These are phyloP conservation scores for Exophiala aquamarina DNA, from an alignment of 2,329 filamentous ascomycete species.

Conservation along the genomic window DNA sequence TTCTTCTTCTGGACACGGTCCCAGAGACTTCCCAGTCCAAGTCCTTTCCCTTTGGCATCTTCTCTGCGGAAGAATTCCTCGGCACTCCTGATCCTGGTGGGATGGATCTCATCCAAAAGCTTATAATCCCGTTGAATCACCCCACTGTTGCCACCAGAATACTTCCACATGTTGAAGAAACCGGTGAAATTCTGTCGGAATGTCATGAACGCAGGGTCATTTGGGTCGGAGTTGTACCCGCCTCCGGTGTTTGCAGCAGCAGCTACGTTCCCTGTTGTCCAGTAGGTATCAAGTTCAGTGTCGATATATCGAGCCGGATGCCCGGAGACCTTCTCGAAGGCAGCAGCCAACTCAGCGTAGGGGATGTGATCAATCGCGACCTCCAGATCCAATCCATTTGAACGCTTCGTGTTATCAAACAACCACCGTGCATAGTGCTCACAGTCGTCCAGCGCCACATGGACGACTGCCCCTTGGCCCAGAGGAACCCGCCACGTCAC, in stretches of 20 bases:
- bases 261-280: constrained; percentile 21
- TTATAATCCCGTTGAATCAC: constrained; percentile 49
- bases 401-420: constrained; percentile 46
- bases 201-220: constrained; percentile 40
- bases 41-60: constrained; percentile 13
- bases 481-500: constrained; percentile 46
- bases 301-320: constrained; percentile 43
- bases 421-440: constrained; percentile 50
- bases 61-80: constrained; percentile 50
- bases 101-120: constrained; percentile 54
- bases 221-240: constrained; percentile 38
- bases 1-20: constrained; percentile 23
- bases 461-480: constrained; percentile 36
- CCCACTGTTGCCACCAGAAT: constrained; percentile 43
- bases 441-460: constrained; percentile 49
- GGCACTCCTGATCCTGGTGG: constrained; percentile 46
- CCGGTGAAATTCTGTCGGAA: constrained; percentile 51
- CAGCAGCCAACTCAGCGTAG: constrained; percentile 41
- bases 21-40: constrained; percentile 23
- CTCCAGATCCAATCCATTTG: constrained; percentile 48
- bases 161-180: constrained; percentile 51
- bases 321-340: constrained; percentile 47
- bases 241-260: constrained; percentile 30
- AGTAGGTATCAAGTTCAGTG: constrained; percentile 38
- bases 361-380: constrained; percentile 45